phyloP scores from a whole-genome alignment of 306 rosid species.

The Cicer arietinum region DNA sequence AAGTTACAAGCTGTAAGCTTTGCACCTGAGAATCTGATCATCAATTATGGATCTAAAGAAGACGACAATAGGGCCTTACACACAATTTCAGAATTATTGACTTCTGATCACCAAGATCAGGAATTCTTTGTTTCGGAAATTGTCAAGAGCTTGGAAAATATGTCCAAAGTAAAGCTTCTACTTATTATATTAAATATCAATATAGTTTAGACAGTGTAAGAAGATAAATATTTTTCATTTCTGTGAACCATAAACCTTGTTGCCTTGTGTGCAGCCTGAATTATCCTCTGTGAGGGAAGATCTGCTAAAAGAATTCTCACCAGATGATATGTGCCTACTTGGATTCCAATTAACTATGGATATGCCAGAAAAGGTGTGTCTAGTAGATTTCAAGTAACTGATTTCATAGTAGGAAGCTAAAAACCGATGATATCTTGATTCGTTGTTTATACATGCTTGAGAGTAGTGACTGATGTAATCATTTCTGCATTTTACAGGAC shows the following conservation, averaged over 20 bases:
- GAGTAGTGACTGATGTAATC: conserved; percentile 40
- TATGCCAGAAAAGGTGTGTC: conserved; percentile 51
- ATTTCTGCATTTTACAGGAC: conserved; percentile 52
- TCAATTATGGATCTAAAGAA: conserved; percentile 72
- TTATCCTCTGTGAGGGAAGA: conserved; percentile 62
- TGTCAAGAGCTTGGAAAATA: conserved; percentile 60
- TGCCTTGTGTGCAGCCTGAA: conserved; percentile 60
- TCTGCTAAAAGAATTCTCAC: conserved; percentile 64
- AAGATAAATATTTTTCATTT: not conserved
- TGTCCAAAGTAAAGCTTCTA: conserved; percentile 60
- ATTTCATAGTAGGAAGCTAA: conserved; percentile 41
- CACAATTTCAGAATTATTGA: conserved; percentile 57
- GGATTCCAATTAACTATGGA: conserved; percentile 61
- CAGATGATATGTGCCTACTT: conserved; percentile 66
- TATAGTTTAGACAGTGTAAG: conserved; percentile 1
- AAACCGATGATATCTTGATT: conserved; percentile 10
- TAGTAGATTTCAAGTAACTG: conserved; percentile 38
- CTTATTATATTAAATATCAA: conserved; percentile 13
- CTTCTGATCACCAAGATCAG: conserved; percentile 52
- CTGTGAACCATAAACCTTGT: conserved; percentile 20
- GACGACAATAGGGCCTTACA: conserved; percentile 66
- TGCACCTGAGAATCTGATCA: conserved; percentile 47
- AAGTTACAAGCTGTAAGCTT: conserved; percentile 65
- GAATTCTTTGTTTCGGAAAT: conserved; percentile 70
- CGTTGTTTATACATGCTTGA: conserved; percentile 11